Conservation (phyloP, 2,329 filamentous ascomycete species). For the Epichloe bromicola region DNA sequence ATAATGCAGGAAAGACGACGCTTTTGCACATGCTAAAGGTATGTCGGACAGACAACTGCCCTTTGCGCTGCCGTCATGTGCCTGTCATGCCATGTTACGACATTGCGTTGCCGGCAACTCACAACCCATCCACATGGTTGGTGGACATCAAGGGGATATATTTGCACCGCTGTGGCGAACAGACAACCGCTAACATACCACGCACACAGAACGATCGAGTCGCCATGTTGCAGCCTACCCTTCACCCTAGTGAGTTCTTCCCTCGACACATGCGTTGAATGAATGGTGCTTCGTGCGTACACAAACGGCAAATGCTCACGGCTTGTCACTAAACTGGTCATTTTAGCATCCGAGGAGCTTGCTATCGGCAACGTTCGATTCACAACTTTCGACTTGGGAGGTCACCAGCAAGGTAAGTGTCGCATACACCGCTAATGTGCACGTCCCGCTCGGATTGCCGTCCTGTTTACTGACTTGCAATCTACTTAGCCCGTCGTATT, state of each 20-base stretch:
- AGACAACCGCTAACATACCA: conserved; percentile 12
- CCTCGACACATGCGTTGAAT: not conserved
- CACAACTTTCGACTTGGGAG: conserved; percentile 87
- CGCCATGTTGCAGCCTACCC: conserved; percentile 77
- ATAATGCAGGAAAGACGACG: conserved; percentile 91
- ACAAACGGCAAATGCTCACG: not conserved
- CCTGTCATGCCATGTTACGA: not conserved
- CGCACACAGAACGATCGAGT: conserved; percentile 69
- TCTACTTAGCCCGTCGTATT: conserved; percentile 64
- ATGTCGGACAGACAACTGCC: conserved; percentile 15
- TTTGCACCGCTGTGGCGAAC: not conserved
- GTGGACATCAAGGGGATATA: not conserved
- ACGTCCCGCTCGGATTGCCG: not conserved
- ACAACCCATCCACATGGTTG: not conserved
- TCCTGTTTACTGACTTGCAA: conserved; percentile 8
- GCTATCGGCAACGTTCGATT: conserved; percentile 89
- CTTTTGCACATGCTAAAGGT: conserved; percentile 94
- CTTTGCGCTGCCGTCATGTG: not conserved
- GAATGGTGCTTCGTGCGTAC: not conserved
- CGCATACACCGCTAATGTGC: not conserved
- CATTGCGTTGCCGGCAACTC: not conserved
- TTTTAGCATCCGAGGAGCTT: conserved; percentile 72
- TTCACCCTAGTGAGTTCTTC: conserved; percentile 68
- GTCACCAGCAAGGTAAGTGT: conserved; percentile 70
- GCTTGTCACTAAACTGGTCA: conserved; percentile 8